Evolutionary conservation across 1,284 basidiomycete species (phyloP).

Genomic region (Naganishia sp.): DNA sequence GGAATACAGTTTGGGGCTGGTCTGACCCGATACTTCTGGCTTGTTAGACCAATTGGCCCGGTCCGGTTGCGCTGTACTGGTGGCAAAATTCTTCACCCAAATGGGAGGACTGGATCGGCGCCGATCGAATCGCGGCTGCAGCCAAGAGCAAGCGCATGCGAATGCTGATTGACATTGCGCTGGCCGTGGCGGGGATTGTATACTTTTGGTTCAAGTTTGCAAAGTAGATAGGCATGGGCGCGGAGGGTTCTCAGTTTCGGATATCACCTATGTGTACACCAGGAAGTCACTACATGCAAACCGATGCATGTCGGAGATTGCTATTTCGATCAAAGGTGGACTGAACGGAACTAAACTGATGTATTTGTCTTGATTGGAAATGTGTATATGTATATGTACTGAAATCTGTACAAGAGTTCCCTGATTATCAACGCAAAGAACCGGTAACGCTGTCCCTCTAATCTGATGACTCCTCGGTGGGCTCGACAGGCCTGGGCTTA

Average conservation of each 20-base stretch:
- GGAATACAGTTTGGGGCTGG: not conserved
- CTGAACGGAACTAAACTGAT: no score
- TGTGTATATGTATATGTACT: not conserved
- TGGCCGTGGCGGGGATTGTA: not conserved
- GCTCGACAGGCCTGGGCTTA: slow-evolving; percentile 12
- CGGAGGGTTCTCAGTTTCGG: no score
- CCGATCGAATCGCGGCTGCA: slow-evolving; percentile 23
- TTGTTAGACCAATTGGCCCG: slow-evolving; percentile 35
- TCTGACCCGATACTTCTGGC: not conserved
- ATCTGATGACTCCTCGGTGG: slow-evolving; percentile 15
- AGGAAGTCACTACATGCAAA: no score
- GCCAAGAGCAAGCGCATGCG: slow-evolving; percentile 14
- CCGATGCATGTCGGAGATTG: no score
- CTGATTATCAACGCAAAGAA: no score
- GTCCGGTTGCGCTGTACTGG: slow-evolving; percentile 34
- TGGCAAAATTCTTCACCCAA: slow-evolving; percentile 32
- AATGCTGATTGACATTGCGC: slow-evolving; percentile 20
- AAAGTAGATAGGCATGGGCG: not conserved
- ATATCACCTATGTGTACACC: no score
- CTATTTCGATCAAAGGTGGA: no score
- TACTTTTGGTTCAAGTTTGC: slow-evolving; percentile 20
- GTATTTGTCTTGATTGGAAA: no score
- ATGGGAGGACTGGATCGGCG: slow-evolving; percentile 37
- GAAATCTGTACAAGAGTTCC: no score
- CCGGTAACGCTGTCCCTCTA: no score